Evolutionary conservation across 495 filamentous ascomycete species (phyloP).

Genomic region (Hapsidospora chrysogenum): DNA sequence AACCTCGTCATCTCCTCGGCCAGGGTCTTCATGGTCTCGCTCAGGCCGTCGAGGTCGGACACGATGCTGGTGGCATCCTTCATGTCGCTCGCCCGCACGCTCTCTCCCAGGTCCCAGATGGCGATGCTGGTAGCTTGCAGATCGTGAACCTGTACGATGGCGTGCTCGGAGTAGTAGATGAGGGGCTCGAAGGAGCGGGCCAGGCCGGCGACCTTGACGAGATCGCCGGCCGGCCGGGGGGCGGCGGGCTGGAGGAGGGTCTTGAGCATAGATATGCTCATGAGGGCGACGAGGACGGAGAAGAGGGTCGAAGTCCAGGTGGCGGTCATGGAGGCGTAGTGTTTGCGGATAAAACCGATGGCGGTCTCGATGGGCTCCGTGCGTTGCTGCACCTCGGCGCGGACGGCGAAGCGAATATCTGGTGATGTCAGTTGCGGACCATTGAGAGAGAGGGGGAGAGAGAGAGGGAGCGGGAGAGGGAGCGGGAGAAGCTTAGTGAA

Average conservation of each 20-base stretch:
- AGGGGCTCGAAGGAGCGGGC: slow-evolving; percentile 81
- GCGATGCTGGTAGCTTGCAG: slow-evolving; percentile 79
- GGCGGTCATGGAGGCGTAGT: slow-evolving; percentile 37
- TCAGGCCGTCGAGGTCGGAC: slow-evolving; percentile 62
- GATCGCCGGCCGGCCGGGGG: slow-evolving; percentile 58
- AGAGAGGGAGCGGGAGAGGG: background rate
- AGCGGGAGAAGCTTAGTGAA: background rate
- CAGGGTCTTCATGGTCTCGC: slow-evolving; percentile 64
- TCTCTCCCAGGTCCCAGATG: slow-evolving; percentile 84
- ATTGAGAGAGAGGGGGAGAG: background rate
- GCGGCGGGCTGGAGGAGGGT: slow-evolving; percentile 49
- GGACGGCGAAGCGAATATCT: slow-evolving; percentile 78
- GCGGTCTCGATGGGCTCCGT: slow-evolving; percentile 68
- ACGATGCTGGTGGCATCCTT: slow-evolving; percentile 75
- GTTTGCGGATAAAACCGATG: slow-evolving; percentile 43
- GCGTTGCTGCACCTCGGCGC: slow-evolving; percentile 74
- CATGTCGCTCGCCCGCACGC: slow-evolving; percentile 75
- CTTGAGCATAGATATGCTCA: slow-evolving; percentile 43
- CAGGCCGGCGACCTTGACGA: slow-evolving; percentile 76
- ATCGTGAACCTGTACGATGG: slow-evolving; percentile 64
- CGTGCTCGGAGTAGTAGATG: slow-evolving; percentile 83
- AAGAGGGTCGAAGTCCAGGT: slow-evolving; percentile 48
- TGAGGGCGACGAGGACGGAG: slow-evolving; percentile 33
- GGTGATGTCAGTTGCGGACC: no score
- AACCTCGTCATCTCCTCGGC: slow-evolving; percentile 72